Conservation (phyloP, 441 rosid species). For the Lepidium campestre region DNA sequence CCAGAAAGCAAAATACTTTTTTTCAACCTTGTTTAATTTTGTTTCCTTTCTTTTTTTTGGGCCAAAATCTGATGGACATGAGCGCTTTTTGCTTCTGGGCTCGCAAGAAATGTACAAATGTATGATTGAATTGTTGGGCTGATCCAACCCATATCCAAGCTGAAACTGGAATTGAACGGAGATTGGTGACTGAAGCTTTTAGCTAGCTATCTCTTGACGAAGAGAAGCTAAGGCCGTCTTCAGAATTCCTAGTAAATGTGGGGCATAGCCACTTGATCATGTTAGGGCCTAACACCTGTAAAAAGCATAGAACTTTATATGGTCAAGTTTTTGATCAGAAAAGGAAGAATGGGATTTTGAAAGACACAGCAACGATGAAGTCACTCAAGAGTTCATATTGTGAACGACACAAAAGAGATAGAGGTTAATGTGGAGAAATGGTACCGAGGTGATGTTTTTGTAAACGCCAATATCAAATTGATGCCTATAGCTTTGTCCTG, state of each 20-base stretch:
- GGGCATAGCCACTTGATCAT: slow-evolving; percentile 74
- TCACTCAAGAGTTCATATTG: not conserved
- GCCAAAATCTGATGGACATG: not conserved
- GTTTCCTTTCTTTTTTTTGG: not conserved
- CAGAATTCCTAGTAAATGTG: slow-evolving; percentile 47
- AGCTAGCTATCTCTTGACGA: slow-evolving; percentile 39
- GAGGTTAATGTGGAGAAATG: not conserved
- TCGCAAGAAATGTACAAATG: slow-evolving; percentile 21
- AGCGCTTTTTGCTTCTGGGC: not conserved
- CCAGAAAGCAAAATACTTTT: too few species aligned
- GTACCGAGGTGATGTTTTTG: slow-evolving; percentile 61
- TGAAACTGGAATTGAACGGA: not conserved
- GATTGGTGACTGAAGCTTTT: not conserved
- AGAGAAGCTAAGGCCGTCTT: slow-evolving; percentile 55
- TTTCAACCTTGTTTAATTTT: not conserved
- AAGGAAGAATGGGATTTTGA: not conserved
- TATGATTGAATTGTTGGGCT: not conserved
- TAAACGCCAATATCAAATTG: slow-evolving; percentile 54
- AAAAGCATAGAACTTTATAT: slow-evolving; percentile 1
- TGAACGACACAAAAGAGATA: not conserved
- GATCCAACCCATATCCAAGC: not conserved
- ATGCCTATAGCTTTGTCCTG: slow-evolving; percentile 72
- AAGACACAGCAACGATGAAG: not conserved
- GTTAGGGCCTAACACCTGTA: slow-evolving; percentile 72
- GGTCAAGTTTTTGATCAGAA: not conserved